Evolutionary conservation across 129 eudicot species (phyloP).

Genomic region (Saussurea involucrata): DNA sequence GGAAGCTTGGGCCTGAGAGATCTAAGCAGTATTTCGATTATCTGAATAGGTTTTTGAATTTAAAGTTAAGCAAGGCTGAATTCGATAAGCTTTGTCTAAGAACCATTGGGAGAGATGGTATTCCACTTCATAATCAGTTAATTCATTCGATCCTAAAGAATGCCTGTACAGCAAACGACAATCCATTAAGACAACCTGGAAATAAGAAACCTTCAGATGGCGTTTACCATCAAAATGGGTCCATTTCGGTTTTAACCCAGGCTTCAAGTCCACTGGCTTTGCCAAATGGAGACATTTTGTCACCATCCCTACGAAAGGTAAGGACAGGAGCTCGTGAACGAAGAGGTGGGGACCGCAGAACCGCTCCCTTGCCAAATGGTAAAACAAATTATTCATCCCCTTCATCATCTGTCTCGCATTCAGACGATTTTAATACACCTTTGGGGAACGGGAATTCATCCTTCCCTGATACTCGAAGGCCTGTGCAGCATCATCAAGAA

Average conservation of each 20-base stretch:
- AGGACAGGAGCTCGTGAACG: slow-evolving; percentile 63
- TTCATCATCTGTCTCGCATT: slow-evolving; percentile 35
- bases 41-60: slow-evolving; percentile 60
- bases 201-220: slow-evolving; percentile 40
- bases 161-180: slow-evolving; percentile 60
- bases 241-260: slow-evolving; percentile 32
- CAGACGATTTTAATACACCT: slow-evolving; percentile 28
- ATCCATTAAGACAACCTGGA: slow-evolving; percentile 33
- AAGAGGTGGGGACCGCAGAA: slow-evolving; percentile 50
- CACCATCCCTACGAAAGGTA: slow-evolving; percentile 53
- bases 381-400: slow-evolving; percentile 41
- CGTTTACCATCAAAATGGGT: slow-evolving; percentile 45
- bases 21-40: slow-evolving; percentile 67
- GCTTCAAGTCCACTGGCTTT: slow-evolving; percentile 41
- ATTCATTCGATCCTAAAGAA: slow-evolving; percentile 70
- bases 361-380: slow-evolving; percentile 60
- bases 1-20: slow-evolving; percentile 81
- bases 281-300: slow-evolving; percentile 66
- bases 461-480: slow-evolving; percentile 45
- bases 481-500: slow-evolving; percentile 57
- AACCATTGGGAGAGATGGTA: slow-evolving; percentile 75
- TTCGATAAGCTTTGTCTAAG: slow-evolving; percentile 68
- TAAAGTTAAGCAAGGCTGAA: slow-evolving; percentile 73
- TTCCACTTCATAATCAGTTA: slow-evolving; percentile 80
- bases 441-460: slow-evolving; percentile 53